Conservation (phyloP, 768 basidiomycete species). For the Zangia roseola region DNA sequence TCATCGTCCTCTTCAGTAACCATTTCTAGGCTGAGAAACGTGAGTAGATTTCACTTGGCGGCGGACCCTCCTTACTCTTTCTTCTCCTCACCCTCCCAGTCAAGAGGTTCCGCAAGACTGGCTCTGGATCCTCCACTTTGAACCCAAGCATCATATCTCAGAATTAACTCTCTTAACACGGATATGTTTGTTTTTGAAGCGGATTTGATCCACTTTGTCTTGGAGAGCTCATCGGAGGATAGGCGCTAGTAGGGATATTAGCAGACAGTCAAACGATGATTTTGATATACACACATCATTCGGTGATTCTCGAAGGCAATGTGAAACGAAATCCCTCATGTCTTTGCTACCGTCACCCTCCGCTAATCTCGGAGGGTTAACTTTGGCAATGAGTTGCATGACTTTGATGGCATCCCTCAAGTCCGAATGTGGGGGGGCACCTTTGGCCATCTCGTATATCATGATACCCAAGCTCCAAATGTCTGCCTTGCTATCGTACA, state of each 20-base stretch:
- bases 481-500: conserved; percentile 96
- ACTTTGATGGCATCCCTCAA: conserved; percentile 79
- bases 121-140: conserved; percentile 66
- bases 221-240: conserved; percentile 84
- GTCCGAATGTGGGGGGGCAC: conserved; percentile 91
- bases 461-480: conserved; percentile 98
- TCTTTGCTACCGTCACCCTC: conserved; percentile 82
- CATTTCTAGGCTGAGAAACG: conserved; percentile 17
- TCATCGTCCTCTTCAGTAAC: conserved; percentile 33
- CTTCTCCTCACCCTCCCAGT: conserved; percentile 72
- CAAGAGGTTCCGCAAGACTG: conserved; percentile 70
- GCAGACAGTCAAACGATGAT: background rate
- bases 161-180: conserved; percentile 75
- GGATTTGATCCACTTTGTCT: conserved; percentile 88
- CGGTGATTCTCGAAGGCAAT: conserved; percentile 80
- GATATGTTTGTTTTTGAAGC: conserved; percentile 64
- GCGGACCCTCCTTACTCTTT: conserved; percentile 38
- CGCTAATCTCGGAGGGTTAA: conserved; percentile 74
- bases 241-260: conserved; percentile 55
- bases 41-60: conserved; percentile 6
- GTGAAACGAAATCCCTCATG: conserved; percentile 84
- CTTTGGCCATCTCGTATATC: conserved; percentile 94
- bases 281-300: conserved; percentile 53
- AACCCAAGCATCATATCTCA: conserved; percentile 73
- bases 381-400: conserved; percentile 85